Base-by-base conservation (phyloP, 129 eudicot genomes). In the Centella asiatica region DNA sequence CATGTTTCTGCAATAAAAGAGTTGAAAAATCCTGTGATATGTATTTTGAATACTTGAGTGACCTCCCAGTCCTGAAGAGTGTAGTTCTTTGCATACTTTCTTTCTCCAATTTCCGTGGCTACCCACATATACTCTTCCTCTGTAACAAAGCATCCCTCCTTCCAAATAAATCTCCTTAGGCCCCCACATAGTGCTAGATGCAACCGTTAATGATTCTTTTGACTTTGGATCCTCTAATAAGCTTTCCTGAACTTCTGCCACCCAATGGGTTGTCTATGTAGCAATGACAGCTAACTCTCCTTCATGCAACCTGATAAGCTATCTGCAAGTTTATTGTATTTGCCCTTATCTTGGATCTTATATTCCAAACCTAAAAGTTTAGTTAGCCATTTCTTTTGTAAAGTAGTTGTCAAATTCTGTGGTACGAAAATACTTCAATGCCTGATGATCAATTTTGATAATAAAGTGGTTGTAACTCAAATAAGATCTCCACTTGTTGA, bases 381-480 rank as follows among this genome's bases (percentile, higher is more conserved):
- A 2, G 29, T n/a, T 10, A 54, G 10, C 71, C 71, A 66, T 12
- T 56, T 66, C 18, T 39, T 28, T 27, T 67, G 54, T 0, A 67
- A 0, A 15, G 51, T 6, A 9, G 44, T 67, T 0, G 51, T 34
- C 1, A 37, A 0, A 11, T 24, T 33, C 6, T 66, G 34, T n/a
- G 4, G 3, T 24, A 0, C 52, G 4, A 3, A 66, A 6, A 10
- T 25, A 26, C 9, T 66, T 66, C 0, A 66, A 9, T 2, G 29
- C 34, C 14, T 54, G 10, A 1, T 67, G 71, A 5, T 54, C 52
- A 0, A 23, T 53, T 14, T 15, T 53, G 0, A 53, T 40, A 0
- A 53, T 4, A 27, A 54, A 67, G 0, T 26, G 31, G 0, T 8
- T 24, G 0, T 4, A 20, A 0, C 36, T 0, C 2, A 67, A 22